Evolutionary conservation across 305 asterid genomes (phyloP).

Genomic region (Lippia alba): DNA sequence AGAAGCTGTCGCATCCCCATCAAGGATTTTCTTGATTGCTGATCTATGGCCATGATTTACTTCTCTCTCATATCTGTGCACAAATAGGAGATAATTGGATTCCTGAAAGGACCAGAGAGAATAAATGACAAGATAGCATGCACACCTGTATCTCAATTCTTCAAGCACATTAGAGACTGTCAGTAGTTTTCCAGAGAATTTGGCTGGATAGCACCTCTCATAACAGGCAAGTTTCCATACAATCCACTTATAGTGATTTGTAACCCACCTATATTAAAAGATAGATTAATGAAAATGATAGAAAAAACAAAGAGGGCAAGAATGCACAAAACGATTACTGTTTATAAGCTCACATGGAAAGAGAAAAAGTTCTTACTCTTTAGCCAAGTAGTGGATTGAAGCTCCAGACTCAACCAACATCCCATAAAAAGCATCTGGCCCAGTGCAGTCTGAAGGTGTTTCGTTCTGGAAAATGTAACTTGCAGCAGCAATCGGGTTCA

Average conservation of each 20-base stretch:
- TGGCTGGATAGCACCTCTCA: slow-evolving; percentile 81
- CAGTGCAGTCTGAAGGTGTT: slow-evolving; percentile 50
- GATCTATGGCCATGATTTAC: slow-evolving; percentile 91
- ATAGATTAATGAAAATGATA: slow-evolving; percentile 23
- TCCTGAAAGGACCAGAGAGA: slow-evolving; percentile 32
- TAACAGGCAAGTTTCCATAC: slow-evolving; percentile 94
- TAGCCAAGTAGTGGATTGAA: slow-evolving; percentile 65
- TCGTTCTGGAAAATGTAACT: slow-evolving; percentile 56
- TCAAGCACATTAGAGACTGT: slow-evolving; percentile 81
- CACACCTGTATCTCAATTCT: slow-evolving; percentile 83
- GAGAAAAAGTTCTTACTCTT: slow-evolving; percentile 56
- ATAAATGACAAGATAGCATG: slow-evolving; percentile 21
- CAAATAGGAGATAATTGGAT: slow-evolving; percentile 31
- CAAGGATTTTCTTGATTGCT: slow-evolving; percentile 80
- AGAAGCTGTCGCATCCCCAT: slow-evolving; percentile 88
- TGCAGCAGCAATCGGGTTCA: slow-evolving; percentile 75
- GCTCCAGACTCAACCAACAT: slow-evolving; percentile 78
- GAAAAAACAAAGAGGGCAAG: slow-evolving; percentile 11
- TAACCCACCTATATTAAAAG: slow-evolving; percentile 70
- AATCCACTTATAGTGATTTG: slow-evolving; percentile 93
- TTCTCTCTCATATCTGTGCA: slow-evolving; percentile 88
- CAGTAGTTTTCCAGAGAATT: slow-evolving; percentile 70
- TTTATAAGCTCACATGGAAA: slow-evolving; percentile 21
- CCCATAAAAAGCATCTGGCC: slow-evolving; percentile 60
- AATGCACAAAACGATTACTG: slow-evolving; percentile 20